These are phyloP conservation scores for Suhomyces tanzawaensis DNA, from an alignment of 805 yeast species.

Conservation along the genomic window DNA sequence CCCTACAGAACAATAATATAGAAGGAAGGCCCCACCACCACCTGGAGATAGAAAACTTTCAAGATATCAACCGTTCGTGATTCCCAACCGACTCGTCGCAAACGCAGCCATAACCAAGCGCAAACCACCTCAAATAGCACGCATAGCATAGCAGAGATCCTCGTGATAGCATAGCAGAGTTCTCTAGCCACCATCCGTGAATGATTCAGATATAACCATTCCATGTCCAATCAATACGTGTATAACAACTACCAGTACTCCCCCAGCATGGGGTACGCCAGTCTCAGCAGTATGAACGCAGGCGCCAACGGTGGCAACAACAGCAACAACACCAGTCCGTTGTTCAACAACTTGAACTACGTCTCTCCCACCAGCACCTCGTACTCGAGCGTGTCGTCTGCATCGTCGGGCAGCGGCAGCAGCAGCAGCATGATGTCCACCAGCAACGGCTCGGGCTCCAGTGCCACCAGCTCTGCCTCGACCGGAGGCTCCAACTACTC, in stretches of 20 bases:
- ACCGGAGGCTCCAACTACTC: conserved; percentile 26
- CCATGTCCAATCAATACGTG: conserved; percentile 37
- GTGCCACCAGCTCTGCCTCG: conserved; percentile 9
- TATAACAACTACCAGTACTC: conserved; percentile 34
- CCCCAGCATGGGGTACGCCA: conserved; percentile 24
- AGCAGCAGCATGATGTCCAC: neutral
- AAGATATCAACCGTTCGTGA: no score
- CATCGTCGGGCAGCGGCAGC: conserved; percentile 3
- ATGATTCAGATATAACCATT: no score
- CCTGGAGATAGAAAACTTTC: no score
- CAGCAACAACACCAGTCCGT: conserved; percentile 26
- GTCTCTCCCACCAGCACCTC: conserved; percentile 20
- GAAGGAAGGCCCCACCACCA: conserved; percentile 1
- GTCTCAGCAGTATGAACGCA: conserved; percentile 1
- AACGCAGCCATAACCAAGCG: no score
- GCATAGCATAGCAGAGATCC: no score
- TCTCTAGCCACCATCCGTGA: no score
- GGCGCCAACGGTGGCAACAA: conserved; percentile 6
- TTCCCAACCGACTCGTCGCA: no score
- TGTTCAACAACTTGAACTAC: conserved; percentile 27
- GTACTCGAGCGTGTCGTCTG: conserved; percentile 14
- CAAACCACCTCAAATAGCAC: no score
- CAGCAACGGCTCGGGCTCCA: neutral
- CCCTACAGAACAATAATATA: conserved; percentile 4
- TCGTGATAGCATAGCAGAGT: neutral